These are phyloP conservation scores for Boletellus ananiceps DNA, from an alignment of 768 basidiomycete genomes.

Conservation along the genomic window DNA sequence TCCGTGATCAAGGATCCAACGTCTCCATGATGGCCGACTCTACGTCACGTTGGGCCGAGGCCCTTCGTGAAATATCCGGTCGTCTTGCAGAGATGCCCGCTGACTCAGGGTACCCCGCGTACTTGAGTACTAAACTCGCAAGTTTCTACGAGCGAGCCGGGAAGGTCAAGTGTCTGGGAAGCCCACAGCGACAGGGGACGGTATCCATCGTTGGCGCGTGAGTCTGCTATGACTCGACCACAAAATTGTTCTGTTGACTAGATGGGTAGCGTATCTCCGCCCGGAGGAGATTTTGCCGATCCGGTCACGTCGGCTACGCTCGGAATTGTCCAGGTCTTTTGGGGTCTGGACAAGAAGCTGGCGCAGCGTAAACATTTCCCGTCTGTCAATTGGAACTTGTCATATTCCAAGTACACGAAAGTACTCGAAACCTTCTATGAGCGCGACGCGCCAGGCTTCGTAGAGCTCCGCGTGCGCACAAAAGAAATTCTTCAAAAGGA, in stretches of 20 bases:
- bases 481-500: constrained; percentile 99
- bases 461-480: constrained; percentile 84
- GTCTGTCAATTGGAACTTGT: constrained; percentile 99
- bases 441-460: constrained; percentile 86
- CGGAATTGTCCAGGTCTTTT: constrained; percentile 99
- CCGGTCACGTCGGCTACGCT: constrained; percentile 97
- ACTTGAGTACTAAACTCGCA: constrained; percentile 91
- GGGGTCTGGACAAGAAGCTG: constrained; percentile 99
- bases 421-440: constrained; percentile 93
- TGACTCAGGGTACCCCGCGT: constrained; percentile 98
- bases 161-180: constrained; percentile 89
- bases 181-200: constrained; percentile 82
- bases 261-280: constrained; percentile 80
- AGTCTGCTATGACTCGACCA: constrained; percentile 34
- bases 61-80: constrained; percentile 97
- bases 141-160: constrained; percentile 99
- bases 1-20: constrained; percentile 97
- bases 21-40: constrained; percentile 99
- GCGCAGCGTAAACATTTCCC: constrained; percentile 99
- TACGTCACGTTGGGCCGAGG: constrained; percentile 98
- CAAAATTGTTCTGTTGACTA: constrained; percentile 7
- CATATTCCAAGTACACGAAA: constrained; percentile 97
- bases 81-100: constrained; percentile 99
- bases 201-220: constrained; percentile 99
- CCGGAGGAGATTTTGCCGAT: constrained; percentile 98